phyloP scores from a whole-genome alignment of 2,329 filamentous ascomycete genomes.

The Hypoxylon sp. region DNA sequence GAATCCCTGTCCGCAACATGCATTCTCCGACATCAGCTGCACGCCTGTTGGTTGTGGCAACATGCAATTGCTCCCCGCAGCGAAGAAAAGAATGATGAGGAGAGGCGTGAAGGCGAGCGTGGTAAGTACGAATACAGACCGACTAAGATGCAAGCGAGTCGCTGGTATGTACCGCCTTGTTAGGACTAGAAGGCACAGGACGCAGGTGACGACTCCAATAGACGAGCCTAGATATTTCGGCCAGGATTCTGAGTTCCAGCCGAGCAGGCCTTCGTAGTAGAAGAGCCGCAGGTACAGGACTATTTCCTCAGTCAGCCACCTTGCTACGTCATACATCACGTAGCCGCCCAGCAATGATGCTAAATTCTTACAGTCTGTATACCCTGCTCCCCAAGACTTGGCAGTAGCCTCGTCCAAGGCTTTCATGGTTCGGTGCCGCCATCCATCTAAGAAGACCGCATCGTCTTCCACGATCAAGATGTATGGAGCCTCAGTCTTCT shows the following conservation, averaged over 20 bases:
- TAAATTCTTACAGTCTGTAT: conserved; percentile 17
- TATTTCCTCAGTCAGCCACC: conserved; percentile 27
- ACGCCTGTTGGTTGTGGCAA: conserved; percentile 45
- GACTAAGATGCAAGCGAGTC: conserved; percentile 37
- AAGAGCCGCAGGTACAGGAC: conserved; percentile 52
- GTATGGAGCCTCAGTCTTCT: conserved; percentile 42
- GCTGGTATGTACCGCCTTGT: conserved; percentile 32
- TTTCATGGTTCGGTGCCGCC: conserved; percentile 44
- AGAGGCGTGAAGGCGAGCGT: conserved; percentile 46
- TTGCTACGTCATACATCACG: neutral
- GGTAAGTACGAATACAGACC: conserved; percentile 35
- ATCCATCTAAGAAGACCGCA: conserved; percentile 51
- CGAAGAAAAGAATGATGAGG: conserved; percentile 49
- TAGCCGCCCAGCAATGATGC: neutral
- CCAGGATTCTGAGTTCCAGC: conserved; percentile 53
- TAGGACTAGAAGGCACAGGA: conserved; percentile 22
- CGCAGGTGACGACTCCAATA: conserved; percentile 15
- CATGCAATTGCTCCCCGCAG: conserved; percentile 47
- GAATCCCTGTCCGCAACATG: conserved; percentile 52
- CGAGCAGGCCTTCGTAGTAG: conserved; percentile 51
- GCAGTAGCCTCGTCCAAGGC: conserved; percentile 40
- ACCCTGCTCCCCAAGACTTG: conserved; percentile 44
- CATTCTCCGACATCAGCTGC: conserved; percentile 47
- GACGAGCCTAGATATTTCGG: conserved; percentile 43
- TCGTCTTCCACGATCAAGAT: conserved; percentile 52